Evolutionary conservation across 768 basidiomycete genomes (phyloP).

Genomic region (Rhodotorula graminis): DNA sequence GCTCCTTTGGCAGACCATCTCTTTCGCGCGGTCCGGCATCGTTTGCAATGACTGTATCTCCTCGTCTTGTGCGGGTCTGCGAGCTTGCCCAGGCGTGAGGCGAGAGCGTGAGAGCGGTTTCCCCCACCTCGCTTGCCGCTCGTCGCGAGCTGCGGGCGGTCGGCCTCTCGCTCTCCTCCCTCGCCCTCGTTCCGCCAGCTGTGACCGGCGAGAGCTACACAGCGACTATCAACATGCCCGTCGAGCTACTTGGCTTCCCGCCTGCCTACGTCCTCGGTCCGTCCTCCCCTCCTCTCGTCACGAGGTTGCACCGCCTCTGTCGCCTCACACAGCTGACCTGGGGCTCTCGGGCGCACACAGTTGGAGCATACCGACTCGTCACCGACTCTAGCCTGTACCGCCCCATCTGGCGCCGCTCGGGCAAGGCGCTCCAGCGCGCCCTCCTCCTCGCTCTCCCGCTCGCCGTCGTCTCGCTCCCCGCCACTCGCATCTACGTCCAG

Average conservation of each 20-base stretch:
- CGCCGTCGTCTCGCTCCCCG: slow-evolving; percentile 9
- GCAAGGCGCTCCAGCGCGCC: slow-evolving; percentile 10
- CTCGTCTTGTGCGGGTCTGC: no score
- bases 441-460: slow-evolving; percentile 8
- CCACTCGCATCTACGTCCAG: slow-evolving; percentile 28
- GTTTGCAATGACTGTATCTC: no score
- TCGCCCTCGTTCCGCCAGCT: neutral
- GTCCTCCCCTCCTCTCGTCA: neutral
- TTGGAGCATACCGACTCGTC: slow-evolving; percentile 37
- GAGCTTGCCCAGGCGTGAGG: no score
- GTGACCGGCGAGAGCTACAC: no score
- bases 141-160: no score
- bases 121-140: neutral
- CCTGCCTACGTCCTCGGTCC: slow-evolving; percentile 46
- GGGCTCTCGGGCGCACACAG: neutral
- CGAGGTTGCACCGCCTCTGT: neutral
- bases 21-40: no score
- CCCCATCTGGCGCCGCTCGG: slow-evolving; percentile 33
- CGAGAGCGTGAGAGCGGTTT: neutral
- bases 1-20: neutral
- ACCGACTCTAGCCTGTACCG: slow-evolving; percentile 18
- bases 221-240: slow-evolving; percentile 44
- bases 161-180: neutral
- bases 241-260: slow-evolving; percentile 47
- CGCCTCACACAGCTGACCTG: neutral